These are phyloP conservation scores for Vitis vinifera DNA, from an alignment of 164 flowering plant genomes.

Conservation along the genomic window DNA sequence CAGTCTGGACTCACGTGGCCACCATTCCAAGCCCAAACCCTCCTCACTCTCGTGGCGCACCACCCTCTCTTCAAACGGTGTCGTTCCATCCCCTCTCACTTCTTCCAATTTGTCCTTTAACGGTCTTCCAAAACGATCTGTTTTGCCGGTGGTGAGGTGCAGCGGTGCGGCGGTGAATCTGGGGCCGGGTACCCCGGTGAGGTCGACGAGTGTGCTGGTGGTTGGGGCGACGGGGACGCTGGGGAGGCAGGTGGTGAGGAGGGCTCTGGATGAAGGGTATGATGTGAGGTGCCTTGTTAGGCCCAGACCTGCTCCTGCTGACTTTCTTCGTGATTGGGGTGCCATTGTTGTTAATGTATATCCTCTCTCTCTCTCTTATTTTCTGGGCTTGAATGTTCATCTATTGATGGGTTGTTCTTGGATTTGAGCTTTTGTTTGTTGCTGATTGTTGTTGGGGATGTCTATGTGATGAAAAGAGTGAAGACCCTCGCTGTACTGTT, in stretches of 20 bases:
- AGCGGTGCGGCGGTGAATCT: constrained; percentile 54
- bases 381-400: neutral
- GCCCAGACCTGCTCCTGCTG: constrained; percentile 97
- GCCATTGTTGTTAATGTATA: constrained; percentile 93
- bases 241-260: constrained; percentile 89
- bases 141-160: constrained; percentile 34
- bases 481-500: too few species aligned
- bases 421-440: neutral
- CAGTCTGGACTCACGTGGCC: constrained; percentile 9
- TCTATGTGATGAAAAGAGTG: too few species aligned
- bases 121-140: too few species aligned
- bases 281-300: constrained; percentile 95
- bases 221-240: constrained; percentile 98
- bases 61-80: neutral
- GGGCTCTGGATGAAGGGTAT: constrained; percentile 95
- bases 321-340: constrained; percentile 99
- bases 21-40: constrained; percentile 4
- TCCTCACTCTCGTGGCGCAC: constrained; percentile 36
- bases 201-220: constrained; percentile 85
- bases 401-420: neutral
- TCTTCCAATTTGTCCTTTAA: neutral
- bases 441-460: too few species aligned
- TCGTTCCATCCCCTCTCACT: neutral
- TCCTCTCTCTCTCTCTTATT: too few species aligned
- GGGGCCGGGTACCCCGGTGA: constrained; percentile 90